Evolutionary conservation across 176 grass and related monocot genomes (phyloP), one percentile per base, ranked within the genome.

Genomic region (Canna indica): DNA sequence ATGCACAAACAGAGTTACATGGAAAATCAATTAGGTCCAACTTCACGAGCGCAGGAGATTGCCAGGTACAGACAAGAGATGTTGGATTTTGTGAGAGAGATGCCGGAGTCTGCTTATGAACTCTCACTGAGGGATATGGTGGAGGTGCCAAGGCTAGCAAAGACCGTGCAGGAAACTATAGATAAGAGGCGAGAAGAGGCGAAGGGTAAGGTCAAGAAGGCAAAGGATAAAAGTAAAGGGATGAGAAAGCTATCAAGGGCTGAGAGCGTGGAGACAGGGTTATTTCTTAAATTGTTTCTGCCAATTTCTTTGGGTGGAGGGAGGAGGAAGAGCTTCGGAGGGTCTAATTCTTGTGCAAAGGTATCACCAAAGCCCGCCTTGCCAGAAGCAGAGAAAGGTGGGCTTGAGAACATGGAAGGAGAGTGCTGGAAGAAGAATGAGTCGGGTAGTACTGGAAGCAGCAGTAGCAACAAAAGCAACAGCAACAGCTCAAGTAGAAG

Each of bases 121-220:
- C 85, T 96, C 69, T 84, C 92, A 7, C 83, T 96, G 68, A 88
- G 85, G 52, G 92, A 96, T 82, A 88, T 96, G 70, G 92, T 96
- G 59, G 88, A 91, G 67, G 24, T 63, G 59, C 71, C 48, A 16
- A 9, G 47, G 10, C 33, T 33, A 33, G 29, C 31, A 4, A 25
- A 30, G 38, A 45, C 32, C 42, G 20, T 1, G 14, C 72, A 11
- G 73, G 46, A 11, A 66, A 35, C 47, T 62, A 45, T 24, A 47
- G 58, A 70, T 50, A 59, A 81, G 18, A 59, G 25, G 12, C 13
- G 22, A 54, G 50, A 54, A 54, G 17, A n/a, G 50, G 48, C 48
- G 22, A 52, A 52, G 48, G 15, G 20, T 52, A 52, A 17, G 15
- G 20, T 52, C 2, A 52, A 22, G 48, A 14, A 64, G 3, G 60